Evolutionary conservation across 1,284 basidiomycete genomes (phyloP).

Genomic region (Ceratobasidium sp.): DNA sequence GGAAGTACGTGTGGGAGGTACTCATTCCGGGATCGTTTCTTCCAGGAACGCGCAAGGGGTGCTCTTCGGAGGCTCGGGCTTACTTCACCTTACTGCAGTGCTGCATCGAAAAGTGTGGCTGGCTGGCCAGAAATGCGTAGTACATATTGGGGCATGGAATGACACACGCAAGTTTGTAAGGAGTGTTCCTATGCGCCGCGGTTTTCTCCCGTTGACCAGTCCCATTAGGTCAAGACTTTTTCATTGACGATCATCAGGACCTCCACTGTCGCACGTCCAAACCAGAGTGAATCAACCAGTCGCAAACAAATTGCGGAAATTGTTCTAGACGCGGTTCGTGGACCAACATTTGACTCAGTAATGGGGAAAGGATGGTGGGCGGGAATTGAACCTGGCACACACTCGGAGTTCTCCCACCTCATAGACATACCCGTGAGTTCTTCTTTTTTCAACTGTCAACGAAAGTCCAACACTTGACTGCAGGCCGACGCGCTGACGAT

Average conservation of each 20-base stretch:
- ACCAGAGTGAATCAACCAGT: conserved; percentile 61
- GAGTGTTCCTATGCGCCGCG: neutral
- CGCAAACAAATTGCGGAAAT: conserved; percentile 71
- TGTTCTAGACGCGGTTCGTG: conserved; percentile 69
- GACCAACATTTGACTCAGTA: conserved; percentile 67
- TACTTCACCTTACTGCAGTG: conserved; percentile 74
- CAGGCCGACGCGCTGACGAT: conserved; percentile 79
- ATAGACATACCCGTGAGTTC: conserved; percentile 74
- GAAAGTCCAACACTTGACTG: conserved; percentile 2
- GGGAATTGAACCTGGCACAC: conserved; percentile 71
- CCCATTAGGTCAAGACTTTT: conserved; percentile 63
- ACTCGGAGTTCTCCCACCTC: conserved; percentile 65
- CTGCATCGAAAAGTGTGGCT: conserved; percentile 84
- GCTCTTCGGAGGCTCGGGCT: conserved; percentile 68
- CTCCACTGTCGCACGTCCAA: conserved; percentile 70
- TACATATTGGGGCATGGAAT: conserved; percentile 76
- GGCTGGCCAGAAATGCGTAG: conserved; percentile 81
- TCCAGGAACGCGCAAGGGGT: conserved; percentile 62
- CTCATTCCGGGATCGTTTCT: conserved; percentile 15
- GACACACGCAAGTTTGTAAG: conserved; percentile 68
- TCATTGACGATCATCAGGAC: conserved; percentile 74
- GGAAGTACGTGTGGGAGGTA: conserved; percentile 62
- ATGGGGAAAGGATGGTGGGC: conserved; percentile 90
- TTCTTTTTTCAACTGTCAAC: neutral
- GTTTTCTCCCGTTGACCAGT: neutral